Base-by-base conservation (phyloP, 2,329 filamentous ascomycete species). In the Venturia oleaginea region DNA sequence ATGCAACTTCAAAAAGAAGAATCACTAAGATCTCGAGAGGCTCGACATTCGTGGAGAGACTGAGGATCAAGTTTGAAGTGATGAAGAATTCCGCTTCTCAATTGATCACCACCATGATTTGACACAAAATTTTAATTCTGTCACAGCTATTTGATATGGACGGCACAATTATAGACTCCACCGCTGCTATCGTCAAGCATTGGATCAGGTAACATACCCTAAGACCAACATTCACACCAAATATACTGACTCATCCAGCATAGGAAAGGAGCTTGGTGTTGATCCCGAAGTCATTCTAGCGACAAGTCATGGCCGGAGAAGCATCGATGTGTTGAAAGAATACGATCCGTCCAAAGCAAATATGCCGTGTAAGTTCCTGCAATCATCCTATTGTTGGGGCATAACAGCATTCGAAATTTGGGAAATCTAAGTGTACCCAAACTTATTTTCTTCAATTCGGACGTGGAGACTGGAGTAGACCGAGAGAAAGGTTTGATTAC, bases 241-340 rank as follows among this genome's bases (percentile, higher is more conserved):
- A 27, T 19, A 6, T 24, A 24, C 42, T 40, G n/a, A 43, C 24
- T 54, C n/a, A 13, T 46, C n/a, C 42, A 91, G 88, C n/a, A 83
- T 92, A 68, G 92, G 89, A 61, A 82, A 84, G 11, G 90, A 96
- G 73, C 88, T 97, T 71, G 90, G 90, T 30, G 87, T 97, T 27
- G 85, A 91, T 68, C 90, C 91, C n/a, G 82, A 87, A 59, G 84
- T 88, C 57, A 97, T 99, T 70, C 83, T 97, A 32, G 84, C 91
- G 71, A 96, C 91, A 11, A 96, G 92, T 5, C 94, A 99, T 76
- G 94, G 94, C 67, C 86, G 93, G 66, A 82, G 94, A 65, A 91
- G 87, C 69, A 96, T 97, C 71, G 94, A 99, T 71, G 86, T 89
- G 2, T 81, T 99, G 65, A 84, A 84, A 73, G 79, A 92, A 34